Conservation (phyloP, 2,329 filamentous ascomycete species). For the Pestalotiopsis sp. region DNA sequence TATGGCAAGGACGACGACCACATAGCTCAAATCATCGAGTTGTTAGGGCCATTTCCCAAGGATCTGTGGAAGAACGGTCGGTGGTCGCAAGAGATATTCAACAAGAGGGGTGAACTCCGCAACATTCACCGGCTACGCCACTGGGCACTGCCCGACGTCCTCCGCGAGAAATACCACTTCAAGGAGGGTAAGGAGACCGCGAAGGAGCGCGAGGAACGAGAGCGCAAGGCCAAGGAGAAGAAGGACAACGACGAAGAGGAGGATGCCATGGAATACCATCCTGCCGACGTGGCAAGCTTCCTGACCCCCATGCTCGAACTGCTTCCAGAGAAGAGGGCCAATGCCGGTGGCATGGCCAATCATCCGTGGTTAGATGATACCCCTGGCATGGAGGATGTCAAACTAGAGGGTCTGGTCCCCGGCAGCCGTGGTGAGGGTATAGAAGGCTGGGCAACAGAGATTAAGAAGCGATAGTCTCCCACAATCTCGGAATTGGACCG, state of each 20-base stretch:
- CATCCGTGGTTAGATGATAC: slow-evolving; percentile 84
- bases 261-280: slow-evolving; percentile 32
- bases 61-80: slow-evolving; percentile 89
- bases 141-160: slow-evolving; percentile 91
- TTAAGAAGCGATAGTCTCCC: slow-evolving; percentile 61
- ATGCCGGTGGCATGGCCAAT: slow-evolving; percentile 92
- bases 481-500: not conserved
- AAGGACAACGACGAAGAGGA: slow-evolving; percentile 34
- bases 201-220: slow-evolving; percentile 33
- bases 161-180: slow-evolving; percentile 97
- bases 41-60: slow-evolving; percentile 91
- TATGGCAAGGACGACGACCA: slow-evolving; percentile 99
- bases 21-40: slow-evolving; percentile 97
- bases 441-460: slow-evolving; percentile 88
- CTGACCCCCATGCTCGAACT: slow-evolving; percentile 90
- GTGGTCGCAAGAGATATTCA: slow-evolving; percentile 99
- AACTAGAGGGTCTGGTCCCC: slow-evolving; percentile 72
- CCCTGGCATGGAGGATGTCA: slow-evolving; percentile 82
- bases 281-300: slow-evolving; percentile 70
- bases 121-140: slow-evolving; percentile 97
- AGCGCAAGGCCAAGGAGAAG: slow-evolving; percentile 42
- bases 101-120: slow-evolving; percentile 92
- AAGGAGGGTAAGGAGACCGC: slow-evolving; percentile 73
- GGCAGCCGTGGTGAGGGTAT: slow-evolving; percentile 89
- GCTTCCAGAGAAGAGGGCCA: slow-evolving; percentile 84